Base-by-base conservation (phyloP, 192 early-diverging fungal species). In the Diversispora epigaea region DNA sequence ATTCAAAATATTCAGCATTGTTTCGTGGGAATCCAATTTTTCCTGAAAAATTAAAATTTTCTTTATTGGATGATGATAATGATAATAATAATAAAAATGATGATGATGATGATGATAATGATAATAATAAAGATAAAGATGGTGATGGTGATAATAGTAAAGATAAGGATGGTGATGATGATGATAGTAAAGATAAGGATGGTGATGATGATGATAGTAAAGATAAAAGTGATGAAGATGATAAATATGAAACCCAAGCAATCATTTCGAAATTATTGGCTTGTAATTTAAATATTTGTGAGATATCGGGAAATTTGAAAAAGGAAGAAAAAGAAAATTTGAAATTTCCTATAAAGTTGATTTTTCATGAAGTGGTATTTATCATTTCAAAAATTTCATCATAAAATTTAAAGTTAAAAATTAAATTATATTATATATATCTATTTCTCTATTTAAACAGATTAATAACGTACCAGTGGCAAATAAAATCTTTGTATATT, bases 1-100 rank as follows among this genome's bases (percentile, higher is more conserved):
- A 67, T 67, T 67, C 65, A 22, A 67, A 67, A 67, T 25, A 25
- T 67, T 67, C 65, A 21, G 65, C 19, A 46, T 67, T 67, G 47
- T 67, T 67, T 67, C 41, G 45, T 47, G 41, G 19, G 19, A 67
- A 12, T 22, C 25, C 25, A 5, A 17, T 19, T 21, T 67, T 67
- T 46, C 65, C 65, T 19, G 45, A 67, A 11, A 45, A 67, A 49
- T 67, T 67, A 9, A 21, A 66, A 46, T 66, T 66, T 47, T 7
- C 4, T 11, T 47, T 49, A 11, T 9, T 19, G 3, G 9, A 43
- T 17, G 19, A 32, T 14, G 7, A 62, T 46, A 47, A 11, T 10
- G n/a, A 8, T n/a, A 46, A 47, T 8, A 62, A 41, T 40, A 15
- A 40, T 40, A 40, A 32, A 0, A 12, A 12, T 62, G 40, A 62